Base-by-base conservation (phyloP, 495 filamentous ascomycete genomes). In the Sphaerosporella brunnea region DNA sequence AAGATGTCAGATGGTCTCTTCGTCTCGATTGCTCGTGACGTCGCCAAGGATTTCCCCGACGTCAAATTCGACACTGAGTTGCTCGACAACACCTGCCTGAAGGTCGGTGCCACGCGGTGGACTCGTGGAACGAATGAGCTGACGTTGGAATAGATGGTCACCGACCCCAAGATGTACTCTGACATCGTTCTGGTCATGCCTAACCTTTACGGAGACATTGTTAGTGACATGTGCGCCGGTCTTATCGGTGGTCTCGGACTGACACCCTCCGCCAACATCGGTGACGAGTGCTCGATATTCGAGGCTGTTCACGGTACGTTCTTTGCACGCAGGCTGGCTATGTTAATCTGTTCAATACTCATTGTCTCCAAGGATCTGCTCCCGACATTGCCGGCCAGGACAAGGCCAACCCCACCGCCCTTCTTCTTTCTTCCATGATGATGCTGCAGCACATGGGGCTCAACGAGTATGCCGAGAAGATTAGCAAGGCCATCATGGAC, bases 1-100 rank as follows among this genome's bases (percentile, higher is more conserved):
- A 97, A 97, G 79, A 96, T 96, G 92, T 80, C 74, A 66, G 90
- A 97, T 67, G 90, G 90, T 68, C 82, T 97, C 41, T 97, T 97
- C 79, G 72, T 96, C 49, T 80, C 73, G 65, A 80, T 75, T 45
- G 92, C 85, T 56, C 69, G 77, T 25, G 72, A 85, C 21, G 71
- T 97, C 61, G 68, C 82, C 64, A 87, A 94, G 77, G 85, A 95
- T 55, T 96, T 82, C 76, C 87, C 92, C 50, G 70, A 80, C 43
- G 75, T 96, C 57, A 78, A 93, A 64, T 96, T 96, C 66, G 87
- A 96, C 58, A 82, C 82, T 54, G 92, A 96, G 71, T 72, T 97
- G 51, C 77, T 97, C 53, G 90, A 97, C 75, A 97, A 97, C 73
- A 84, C 88, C 50, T 97, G 92, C 75, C 68, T 97, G 56, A 94